Evolutionary conservation across 805 yeast genomes (phyloP), one percentile per base, ranked within the genome.

Genomic region (Monosporozyma servazzii): DNA sequence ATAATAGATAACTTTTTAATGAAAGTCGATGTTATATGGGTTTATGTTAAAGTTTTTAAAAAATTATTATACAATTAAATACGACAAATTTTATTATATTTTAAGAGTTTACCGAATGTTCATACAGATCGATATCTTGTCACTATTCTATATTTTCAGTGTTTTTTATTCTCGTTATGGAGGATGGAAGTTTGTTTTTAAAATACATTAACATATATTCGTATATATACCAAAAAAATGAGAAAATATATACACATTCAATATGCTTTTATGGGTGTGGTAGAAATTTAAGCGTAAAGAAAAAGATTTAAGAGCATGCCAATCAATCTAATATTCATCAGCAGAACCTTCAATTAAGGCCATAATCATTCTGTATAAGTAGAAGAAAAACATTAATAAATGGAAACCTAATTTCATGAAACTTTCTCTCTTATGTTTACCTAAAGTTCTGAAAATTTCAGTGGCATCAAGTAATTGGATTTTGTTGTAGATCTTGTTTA

Each of bases 281-380:
- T 33, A 4, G n/a, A 33, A 33, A 4, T 13, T 15, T n/a, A 33
- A n/a, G 6, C n/a, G 13, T 6, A 33, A 33, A 33, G 15, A 13
- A 13, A 33, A 30, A 33, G 5, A 15, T 13, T 13, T 5, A 33
- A 15, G 7, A 33, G n/a, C n/a, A 4, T 13, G 17, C 37, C 43
- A 21, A 36, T 30, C 29, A 21, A 5, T 4, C 27, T 27, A 21
- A 18, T 20, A 18, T 18, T 37, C 41, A 7, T 37, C 41, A 18
- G 41, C 89, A 44, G 83, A 81, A 44, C 37, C 30, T 23, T 49
- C 54, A 64, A 91, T 88, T 66, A 90, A 78, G 45, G 96, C 89
- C 78, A 90, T 82, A 71, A 90, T 89, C 96, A 90, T 89, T 75
- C 95, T 82, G 78, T 90, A 91, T 65, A 91, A 79, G 77, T 89